Base-by-base conservation (phyloP, 768 basidiomycete species). In the Kwoniella bestiolae region DNA sequence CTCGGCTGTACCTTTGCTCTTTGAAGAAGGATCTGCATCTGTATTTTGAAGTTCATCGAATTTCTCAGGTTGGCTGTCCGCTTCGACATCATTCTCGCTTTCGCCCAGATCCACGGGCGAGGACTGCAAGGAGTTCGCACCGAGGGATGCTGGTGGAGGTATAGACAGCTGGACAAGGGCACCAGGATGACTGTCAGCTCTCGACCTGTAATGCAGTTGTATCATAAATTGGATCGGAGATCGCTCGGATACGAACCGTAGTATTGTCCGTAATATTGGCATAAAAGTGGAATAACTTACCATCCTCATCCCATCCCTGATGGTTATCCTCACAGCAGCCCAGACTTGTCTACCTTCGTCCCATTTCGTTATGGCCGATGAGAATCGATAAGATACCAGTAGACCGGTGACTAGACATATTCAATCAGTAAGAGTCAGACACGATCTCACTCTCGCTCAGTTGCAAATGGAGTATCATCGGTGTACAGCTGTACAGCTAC, bases 331-430 rank as follows among this genome's bases (percentile, higher is more conserved):
- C 1, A 79, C 65, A 26, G 58, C 75, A 18, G 73, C 68, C 80
- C 80, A 81, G 0, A 76, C 72, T 55, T 72, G 74, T 58, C 75
- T 78, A 4, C 80, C 80, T 38, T 77, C 74, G 21, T 78, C 76
- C 78, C 78, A 81, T 55, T 77, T 78, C 1, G 69, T 61, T 9
- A 79, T 66, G 0, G 80, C 78, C 2, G 70, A 67, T 6, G 74
- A 78, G 47, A 76, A 77, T 5, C 76, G 62, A 65, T 81, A 79
- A 21, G 72, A 75, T 16, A 81, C 63, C 14, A 81, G 58, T 44
- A 81, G 65, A 6, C 78, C 78, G 21, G 74, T 78, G 12, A 79
- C 78, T 78, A 46, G 2, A 53, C n/a, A n/a, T n/a, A n/a, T n/a
- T n/a, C n/a, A n/a, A n/a, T n/a, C n/a, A n/a, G n/a, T n/a, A n/a